Evolutionary conservation across 768 basidiomycete genomes (phyloP).

Genomic region (Lenzites betulinus): DNA sequence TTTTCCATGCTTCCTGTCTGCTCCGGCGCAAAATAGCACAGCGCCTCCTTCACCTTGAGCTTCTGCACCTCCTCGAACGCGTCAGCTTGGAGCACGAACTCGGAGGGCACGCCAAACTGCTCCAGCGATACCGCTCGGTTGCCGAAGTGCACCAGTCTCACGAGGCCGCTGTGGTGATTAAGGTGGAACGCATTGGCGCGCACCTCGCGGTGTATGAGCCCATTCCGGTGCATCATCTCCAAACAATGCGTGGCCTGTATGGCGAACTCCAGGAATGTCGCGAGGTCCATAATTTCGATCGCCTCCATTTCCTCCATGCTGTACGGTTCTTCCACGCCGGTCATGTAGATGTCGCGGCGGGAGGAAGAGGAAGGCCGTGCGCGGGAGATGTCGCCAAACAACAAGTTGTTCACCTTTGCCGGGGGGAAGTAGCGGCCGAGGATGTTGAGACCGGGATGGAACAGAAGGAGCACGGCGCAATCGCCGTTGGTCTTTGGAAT

Average conservation of each 20-base stretch:
- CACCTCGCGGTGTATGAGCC: conserved; percentile 72
- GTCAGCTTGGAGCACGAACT: conserved; percentile 57
- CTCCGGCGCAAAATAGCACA: conserved; percentile 74
- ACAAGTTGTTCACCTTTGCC: conserved; percentile 63
- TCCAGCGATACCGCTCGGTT: conserved; percentile 74
- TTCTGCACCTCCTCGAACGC: conserved; percentile 61
- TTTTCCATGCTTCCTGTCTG: conserved; percentile 77
- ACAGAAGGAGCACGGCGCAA: conserved; percentile 70
- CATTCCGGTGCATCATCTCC: conserved; percentile 59
- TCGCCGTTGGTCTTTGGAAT: conserved; percentile 68
- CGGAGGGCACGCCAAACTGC: conserved; percentile 69
- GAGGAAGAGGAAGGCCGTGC: conserved; percentile 43
- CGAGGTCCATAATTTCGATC: conserved; percentile 75
- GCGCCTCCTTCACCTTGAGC: conserved; percentile 71
- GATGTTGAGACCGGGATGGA: conserved; percentile 68
- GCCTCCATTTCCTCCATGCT: conserved; percentile 55
- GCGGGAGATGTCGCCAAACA: conserved; percentile 57
- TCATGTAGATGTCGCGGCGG: conserved; percentile 55
- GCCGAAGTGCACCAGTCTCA: conserved; percentile 73
- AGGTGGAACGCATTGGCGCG: conserved; percentile 78
- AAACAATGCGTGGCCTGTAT: conserved; percentile 75
- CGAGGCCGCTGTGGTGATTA: conserved; percentile 67
- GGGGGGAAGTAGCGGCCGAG: conserved; percentile 72
- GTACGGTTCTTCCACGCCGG: conserved; percentile 47
- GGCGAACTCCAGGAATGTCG: conserved; percentile 78